phyloP scores from a whole-genome alignment of 176 grass and related monocot species.

The Secale cereale region DNA sequence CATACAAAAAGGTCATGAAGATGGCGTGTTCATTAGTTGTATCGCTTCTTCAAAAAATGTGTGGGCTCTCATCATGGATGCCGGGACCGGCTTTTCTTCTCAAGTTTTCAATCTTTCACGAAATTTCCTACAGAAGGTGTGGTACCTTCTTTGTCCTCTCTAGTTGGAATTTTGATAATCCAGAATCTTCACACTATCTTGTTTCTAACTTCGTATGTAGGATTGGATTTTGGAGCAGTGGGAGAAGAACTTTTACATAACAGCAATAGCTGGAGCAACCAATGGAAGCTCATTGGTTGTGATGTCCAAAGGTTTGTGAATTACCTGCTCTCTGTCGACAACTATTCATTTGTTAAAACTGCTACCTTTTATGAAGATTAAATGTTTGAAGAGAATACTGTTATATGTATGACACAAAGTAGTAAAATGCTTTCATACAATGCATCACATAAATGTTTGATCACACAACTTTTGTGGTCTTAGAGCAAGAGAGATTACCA shows the following conservation, averaged over 20 bases:
- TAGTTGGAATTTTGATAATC: neutral
- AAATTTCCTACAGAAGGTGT: constrained; percentile 72
- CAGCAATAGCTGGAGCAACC: constrained; percentile 67
- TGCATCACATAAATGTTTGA: neutral
- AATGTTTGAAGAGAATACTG: neutral
- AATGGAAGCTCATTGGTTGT: constrained; percentile 82
- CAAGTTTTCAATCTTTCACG: constrained; percentile 73
- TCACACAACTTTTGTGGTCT: neutral
- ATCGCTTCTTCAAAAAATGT: constrained; percentile 64
- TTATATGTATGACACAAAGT: neutral
- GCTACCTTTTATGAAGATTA: neutral
- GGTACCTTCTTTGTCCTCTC: neutral
- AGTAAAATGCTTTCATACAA: neutral
- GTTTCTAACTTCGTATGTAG: constrained; percentile 31
- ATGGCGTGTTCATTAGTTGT: constrained; percentile 74
- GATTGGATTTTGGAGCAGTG: constrained; percentile 92
- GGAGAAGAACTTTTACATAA: constrained; percentile 81
- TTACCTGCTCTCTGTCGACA: constrained; percentile 2
- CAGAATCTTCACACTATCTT: neutral
- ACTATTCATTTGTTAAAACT: neutral
- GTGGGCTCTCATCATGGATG: constrained; percentile 87
- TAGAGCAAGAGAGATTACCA: neutral
- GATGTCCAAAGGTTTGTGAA: constrained; percentile 85
- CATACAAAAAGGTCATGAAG: constrained; percentile 73
- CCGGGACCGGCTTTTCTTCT: constrained; percentile 54